Conservation (phyloP, 2,329 filamentous ascomycete species). For the Colletotrichum zoysiae region DNA sequence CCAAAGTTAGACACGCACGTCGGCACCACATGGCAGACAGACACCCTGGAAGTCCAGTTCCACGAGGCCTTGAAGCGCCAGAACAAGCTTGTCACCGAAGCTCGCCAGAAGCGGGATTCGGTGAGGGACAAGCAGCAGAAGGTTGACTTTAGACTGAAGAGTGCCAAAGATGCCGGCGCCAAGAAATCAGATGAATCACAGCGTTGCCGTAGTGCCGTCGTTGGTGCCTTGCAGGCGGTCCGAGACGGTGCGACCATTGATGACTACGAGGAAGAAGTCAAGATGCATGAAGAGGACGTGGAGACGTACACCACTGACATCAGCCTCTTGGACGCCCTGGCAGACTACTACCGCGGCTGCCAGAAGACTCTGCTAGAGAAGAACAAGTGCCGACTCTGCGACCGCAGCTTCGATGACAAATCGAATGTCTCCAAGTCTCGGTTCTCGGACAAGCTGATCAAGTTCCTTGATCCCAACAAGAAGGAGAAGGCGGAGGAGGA, state of each 20-base stretch:
- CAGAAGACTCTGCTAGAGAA: conserved; percentile 74
- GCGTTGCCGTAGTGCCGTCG: conserved; percentile 69
- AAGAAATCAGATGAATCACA: conserved; percentile 73
- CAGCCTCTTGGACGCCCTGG: conserved; percentile 76
- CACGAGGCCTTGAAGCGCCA: conserved; percentile 72
- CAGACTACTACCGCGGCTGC: conserved; percentile 79
- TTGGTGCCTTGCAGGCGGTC: conserved; percentile 60
- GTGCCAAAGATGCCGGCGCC: conserved; percentile 71
- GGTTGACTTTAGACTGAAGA: conserved; percentile 79
- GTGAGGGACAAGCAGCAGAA: conserved; percentile 80
- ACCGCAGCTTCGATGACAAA: conserved; percentile 74
- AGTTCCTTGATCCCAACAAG: conserved; percentile 71
- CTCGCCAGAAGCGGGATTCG: conserved; percentile 77
- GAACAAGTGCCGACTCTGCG: conserved; percentile 83
- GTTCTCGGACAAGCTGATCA: conserved; percentile 76
- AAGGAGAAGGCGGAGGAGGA: conserved; percentile 73
- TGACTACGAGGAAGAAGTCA: conserved; percentile 65
- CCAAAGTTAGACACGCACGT: conserved; percentile 76
- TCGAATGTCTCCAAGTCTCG: conserved; percentile 68
- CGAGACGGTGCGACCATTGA: conserved; percentile 63
- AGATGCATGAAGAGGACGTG: conserved; percentile 67
- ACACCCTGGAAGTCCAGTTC: conserved; percentile 78
- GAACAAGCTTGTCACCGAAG: conserved; percentile 69
- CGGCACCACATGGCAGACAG: conserved; percentile 74
- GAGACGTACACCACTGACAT: conserved; percentile 74